These are phyloP conservation scores for Fragilaria crotonensis DNA, from an alignment of 108 stramenopile species.

Conservation along the genomic window DNA sequence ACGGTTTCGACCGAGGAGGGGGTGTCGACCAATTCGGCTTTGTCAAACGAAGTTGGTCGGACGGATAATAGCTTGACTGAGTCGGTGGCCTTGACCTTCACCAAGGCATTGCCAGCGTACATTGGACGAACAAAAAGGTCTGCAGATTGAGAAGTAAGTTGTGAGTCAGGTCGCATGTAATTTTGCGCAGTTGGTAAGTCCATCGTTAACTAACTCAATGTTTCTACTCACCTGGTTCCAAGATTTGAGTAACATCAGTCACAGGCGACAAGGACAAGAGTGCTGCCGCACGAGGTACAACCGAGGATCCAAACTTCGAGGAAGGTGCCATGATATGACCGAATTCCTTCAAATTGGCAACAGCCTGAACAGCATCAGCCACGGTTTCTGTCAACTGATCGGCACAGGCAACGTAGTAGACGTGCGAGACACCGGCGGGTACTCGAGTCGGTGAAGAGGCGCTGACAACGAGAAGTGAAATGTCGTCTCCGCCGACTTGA, in stretches of 20 bases:
- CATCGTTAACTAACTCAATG: too few relatives aligned
- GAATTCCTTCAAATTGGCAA: constrained; percentile 24
- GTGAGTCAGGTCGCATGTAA: too few relatives aligned
- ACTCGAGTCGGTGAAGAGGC: constrained; percentile 31
- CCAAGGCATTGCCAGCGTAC: constrained; percentile 99
- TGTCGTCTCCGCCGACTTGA: constrained; percentile 39
- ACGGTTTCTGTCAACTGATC: constrained; percentile 56
- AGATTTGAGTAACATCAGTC: constrained; percentile 87
- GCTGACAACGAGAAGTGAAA: constrained; percentile 56
- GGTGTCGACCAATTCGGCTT: constrained; percentile 67
- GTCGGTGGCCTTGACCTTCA: constrained; percentile 74
- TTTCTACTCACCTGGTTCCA: constrained; percentile 69
- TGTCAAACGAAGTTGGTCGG: constrained; percentile 95
- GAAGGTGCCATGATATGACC: constrained; percentile 79
- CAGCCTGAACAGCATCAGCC: constrained; percentile 47
- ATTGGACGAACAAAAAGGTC: constrained; percentile 94
- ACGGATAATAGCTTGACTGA: constrained; percentile 79
- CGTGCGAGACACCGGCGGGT: constrained; percentile 53
- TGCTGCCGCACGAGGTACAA: constrained; percentile 93
- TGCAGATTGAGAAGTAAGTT: constrained; percentile 13
- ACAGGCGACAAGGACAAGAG: constrained; percentile 82
- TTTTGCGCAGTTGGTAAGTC: too few relatives aligned
- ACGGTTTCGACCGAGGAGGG: constrained; percentile 56
- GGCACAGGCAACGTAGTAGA: constrained; percentile 33
- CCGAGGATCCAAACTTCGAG: constrained; percentile 90